These are phyloP conservation scores for Cyphellophora europaea DNA, from an alignment of 2,329 filamentous ascomycete species.

Conservation along the genomic window DNA sequence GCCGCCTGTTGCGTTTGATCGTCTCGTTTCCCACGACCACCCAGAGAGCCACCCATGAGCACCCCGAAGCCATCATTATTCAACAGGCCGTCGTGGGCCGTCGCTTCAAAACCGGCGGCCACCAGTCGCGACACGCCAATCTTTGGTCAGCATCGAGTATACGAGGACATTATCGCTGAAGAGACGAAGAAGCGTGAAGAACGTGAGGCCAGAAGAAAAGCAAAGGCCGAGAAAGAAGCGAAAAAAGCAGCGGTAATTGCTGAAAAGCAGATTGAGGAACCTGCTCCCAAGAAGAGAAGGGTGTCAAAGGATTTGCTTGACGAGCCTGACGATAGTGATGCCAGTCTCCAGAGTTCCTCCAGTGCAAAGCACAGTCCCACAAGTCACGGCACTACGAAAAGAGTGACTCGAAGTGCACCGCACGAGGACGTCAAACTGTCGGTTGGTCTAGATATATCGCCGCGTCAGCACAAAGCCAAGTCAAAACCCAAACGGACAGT, in stretches of 20 bases:
- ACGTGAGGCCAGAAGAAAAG: conserved; percentile 21
- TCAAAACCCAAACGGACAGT: conserved; percentile 1
- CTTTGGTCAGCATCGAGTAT: conserved; percentile 40
- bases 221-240: conserved; percentile 16
- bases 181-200: conserved; percentile 27
- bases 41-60: neutral
- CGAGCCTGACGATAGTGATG: conserved; percentile 18
- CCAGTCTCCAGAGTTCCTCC: neutral
- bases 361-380: neutral
- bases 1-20: no score
- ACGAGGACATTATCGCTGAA: conserved; percentile 35
- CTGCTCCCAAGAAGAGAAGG: conserved; percentile 24
- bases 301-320: conserved; percentile 22
- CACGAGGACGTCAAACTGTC: conserved; percentile 4
- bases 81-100: conserved; percentile 44
- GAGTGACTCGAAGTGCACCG: conserved; percentile 10
- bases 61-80: conserved; percentile 33
- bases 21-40: no score
- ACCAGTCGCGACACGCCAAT: conserved; percentile 24
- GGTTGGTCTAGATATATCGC: conserved; percentile 3
- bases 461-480: neutral
- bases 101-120: conserved; percentile 10
- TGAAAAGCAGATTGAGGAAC: conserved; percentile 3
- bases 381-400: conserved; percentile 1
- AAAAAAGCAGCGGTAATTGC: neutral